Evolutionary conservation across 208 protist species (phyloP), one percentile per base, ranked within the genome.

Genomic region (Novymonas esmeraldas): DNA sequence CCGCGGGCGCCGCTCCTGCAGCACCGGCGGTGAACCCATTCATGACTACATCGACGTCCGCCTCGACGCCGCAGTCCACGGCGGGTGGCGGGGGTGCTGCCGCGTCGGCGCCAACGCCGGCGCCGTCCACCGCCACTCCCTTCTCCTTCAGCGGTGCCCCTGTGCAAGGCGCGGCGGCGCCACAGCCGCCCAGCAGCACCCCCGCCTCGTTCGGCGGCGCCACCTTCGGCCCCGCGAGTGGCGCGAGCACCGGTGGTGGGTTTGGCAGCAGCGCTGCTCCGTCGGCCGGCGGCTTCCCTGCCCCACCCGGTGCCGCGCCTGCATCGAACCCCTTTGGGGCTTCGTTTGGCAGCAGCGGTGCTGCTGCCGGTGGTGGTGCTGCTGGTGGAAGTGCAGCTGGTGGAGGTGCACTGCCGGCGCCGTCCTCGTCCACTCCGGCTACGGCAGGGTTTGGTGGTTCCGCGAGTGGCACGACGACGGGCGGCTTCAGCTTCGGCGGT

Each of bases 91-190:
- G n/a, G n/a, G n/a, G 33, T 42, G 33, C 52, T 29, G 20, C n/a
- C 33, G 18, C 20, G 18, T 28, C 52, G 24, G 33, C 36, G 31
- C 52, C 51, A 22, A 31, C 29, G 20, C 6, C 33, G 29, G 18
- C 52, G 42, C 20, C 52, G 31, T 1, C 52, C 33, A 29, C 52
- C 20, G 7, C 33, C 31, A 42, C 52, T 28, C 9, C 52, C 7
- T 58, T 58, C 28, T 58, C 52, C 52, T 58, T 58, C 20, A 34
- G 52, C 9, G 18, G 33, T 26, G 13, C 52, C 16, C n/a, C n/a
- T n/a, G 20, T 20, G 3, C 52, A 58, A 6, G 20, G 2, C 7
- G 11, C 33, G 33, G 42, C 11, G 11, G 29, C n/a, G 20, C 9
- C 52, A n/a, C n/a, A n/a, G n/a, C n/a, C n/a, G n/a, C n/a, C n/a